These are phyloP conservation scores for Lasiodiplodia hormozganensis DNA, from an alignment of 2,329 filamentous ascomycete genomes.

Conservation along the genomic window DNA sequence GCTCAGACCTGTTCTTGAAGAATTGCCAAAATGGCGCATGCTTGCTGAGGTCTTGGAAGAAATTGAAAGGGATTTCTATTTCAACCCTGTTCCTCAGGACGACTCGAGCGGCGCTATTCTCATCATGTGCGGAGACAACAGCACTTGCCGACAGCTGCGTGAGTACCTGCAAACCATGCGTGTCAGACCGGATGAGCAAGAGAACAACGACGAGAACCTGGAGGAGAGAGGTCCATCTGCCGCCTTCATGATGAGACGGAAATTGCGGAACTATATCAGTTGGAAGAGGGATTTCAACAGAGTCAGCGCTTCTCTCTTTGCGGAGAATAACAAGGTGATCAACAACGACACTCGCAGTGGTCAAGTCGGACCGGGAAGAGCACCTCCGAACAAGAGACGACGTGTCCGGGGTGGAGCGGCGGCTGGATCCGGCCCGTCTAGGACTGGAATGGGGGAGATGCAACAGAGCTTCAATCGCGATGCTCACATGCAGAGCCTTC, in stretches of 20 bases:
- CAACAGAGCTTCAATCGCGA: conserved; percentile 73
- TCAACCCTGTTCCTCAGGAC: conserved; percentile 77
- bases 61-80: conserved; percentile 88
- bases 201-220: conserved; percentile 58
- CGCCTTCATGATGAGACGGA: conserved; percentile 87
- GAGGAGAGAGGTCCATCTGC: conserved; percentile 69
- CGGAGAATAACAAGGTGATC: conserved; percentile 79
- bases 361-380: conserved; percentile 64
- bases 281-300: conserved; percentile 92
- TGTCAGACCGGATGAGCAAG: conserved; percentile 59
- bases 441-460: conserved; percentile 76
- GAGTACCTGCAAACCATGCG: conserved; percentile 95
- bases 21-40: conserved; percentile 91
- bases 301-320: conserved; percentile 79
- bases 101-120: conserved; percentile 91
- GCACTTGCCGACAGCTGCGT: conserved; percentile 84
- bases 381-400: conserved; percentile 84
- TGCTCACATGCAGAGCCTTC: conserved; percentile 78
- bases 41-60: conserved; percentile 91
- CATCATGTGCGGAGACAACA: conserved; percentile 92
- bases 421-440: conserved; percentile 63
- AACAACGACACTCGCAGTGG: conserved; percentile 64
- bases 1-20: conserved; percentile 83
- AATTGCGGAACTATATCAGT: conserved; percentile 81
- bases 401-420: conserved; percentile 80